Conservation (phyloP, 2,329 filamentous ascomycete genomes). For the Monosporascus sp. region DNA sequence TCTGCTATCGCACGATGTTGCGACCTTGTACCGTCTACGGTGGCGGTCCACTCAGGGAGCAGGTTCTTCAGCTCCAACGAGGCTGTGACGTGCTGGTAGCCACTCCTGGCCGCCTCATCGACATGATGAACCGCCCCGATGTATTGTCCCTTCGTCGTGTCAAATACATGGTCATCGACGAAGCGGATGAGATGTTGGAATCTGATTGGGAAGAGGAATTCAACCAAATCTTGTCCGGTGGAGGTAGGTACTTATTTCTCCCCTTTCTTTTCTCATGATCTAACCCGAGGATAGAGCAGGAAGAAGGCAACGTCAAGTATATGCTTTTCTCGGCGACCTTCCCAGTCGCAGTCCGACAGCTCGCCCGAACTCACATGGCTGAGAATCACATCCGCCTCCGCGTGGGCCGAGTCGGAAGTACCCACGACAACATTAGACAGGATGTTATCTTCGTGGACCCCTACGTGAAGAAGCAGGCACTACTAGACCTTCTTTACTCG, state of each 20-base stretch:
- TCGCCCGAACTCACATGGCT: conserved; percentile 73
- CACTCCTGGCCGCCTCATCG: conserved; percentile 78
- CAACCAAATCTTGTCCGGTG: conserved; percentile 69
- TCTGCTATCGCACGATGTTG: conserved; percentile 93
- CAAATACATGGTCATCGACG: conserved; percentile 79
- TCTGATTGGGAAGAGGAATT: conserved; percentile 75
- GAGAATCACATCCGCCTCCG: conserved; percentile 72
- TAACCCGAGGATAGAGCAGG: conserved; percentile 53
- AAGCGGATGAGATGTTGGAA: conserved; percentile 88
- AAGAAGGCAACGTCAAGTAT: conserved; percentile 63
- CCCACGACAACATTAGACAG: conserved; percentile 79
- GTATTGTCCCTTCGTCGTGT: conserved; percentile 70
- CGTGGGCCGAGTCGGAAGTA: conserved; percentile 80
- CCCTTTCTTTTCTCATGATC: conserved; percentile 1
- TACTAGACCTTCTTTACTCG: conserved; percentile 67
- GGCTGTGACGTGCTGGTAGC: conserved; percentile 89
- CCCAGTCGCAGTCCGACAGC: conserved; percentile 67
- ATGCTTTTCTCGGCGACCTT: conserved; percentile 96
- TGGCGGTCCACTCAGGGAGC: conserved; percentile 65
- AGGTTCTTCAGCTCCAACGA: conserved; percentile 67
- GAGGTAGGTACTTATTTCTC: conserved; percentile 52
- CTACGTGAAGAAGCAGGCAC: conserved; percentile 60
- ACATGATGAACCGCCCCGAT: conserved; percentile 71
- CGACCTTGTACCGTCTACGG: conserved; percentile 88
- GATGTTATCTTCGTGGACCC: conserved; percentile 63